These are phyloP conservation scores for Rosa lucieae DNA, from an alignment of 306 rosid genomes.

Conservation along the genomic window DNA sequence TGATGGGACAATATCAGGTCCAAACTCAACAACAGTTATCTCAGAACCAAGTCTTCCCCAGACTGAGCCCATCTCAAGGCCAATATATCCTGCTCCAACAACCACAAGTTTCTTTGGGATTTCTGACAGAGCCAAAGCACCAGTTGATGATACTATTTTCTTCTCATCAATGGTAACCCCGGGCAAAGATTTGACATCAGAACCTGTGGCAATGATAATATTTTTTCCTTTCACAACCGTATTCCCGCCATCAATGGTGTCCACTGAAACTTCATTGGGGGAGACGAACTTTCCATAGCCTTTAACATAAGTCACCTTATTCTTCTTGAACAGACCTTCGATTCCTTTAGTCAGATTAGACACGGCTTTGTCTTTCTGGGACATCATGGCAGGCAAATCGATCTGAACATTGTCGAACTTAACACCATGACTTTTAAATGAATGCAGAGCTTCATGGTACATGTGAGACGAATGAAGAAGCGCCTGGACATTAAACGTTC, in stretches of 20 bases:
- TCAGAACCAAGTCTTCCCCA: constrained; percentile 96
- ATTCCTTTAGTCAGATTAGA: constrained; percentile 81
- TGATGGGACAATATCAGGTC: constrained; percentile 84
- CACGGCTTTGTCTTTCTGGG: constrained; percentile 90
- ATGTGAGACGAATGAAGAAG: constrained; percentile 95
- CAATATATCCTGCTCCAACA: constrained; percentile 97
- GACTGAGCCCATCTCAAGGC: constrained; percentile 98
- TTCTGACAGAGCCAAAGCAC: constrained; percentile 85
- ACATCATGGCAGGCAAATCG: constrained; percentile 94
- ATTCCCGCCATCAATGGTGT: constrained; percentile 65
- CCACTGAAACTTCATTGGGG: constrained; percentile 88
- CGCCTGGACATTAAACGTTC: constrained; percentile 52
- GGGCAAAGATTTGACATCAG: constrained; percentile 89
- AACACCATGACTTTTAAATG: constrained; percentile 82
- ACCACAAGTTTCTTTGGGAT: constrained; percentile 91
- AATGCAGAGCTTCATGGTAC: constrained; percentile 94
- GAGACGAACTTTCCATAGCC: constrained; percentile 89
- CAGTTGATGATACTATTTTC: constrained; percentile 91
- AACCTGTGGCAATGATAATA: constrained; percentile 92
- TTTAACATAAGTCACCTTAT: constrained; percentile 91
- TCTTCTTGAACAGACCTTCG: constrained; percentile 96
- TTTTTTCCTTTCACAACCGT: constrained; percentile 82
- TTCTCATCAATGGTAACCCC: constrained; percentile 93
- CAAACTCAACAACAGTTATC: constrained; percentile 94
- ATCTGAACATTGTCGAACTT: constrained; percentile 78